phyloP scores from a whole-genome alignment of 2,329 filamentous ascomycete genomes.

The Alternaria hordeiaustralica region DNA sequence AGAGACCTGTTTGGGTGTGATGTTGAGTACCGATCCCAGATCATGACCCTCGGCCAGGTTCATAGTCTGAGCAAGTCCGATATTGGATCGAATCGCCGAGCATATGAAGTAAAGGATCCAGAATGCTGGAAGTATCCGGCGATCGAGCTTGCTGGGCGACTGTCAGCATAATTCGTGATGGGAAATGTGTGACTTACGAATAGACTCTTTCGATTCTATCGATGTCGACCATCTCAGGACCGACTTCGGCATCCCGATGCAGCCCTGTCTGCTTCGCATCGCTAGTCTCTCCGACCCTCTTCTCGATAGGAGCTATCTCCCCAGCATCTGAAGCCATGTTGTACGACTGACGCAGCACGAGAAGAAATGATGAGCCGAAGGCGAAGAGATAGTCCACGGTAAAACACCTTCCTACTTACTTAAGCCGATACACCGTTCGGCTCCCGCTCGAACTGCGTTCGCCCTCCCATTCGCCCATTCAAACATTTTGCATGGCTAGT shows the following conservation, averaged over 20 bases:
- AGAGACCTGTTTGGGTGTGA: constrained; percentile 78
- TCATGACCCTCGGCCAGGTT: constrained; percentile 74
- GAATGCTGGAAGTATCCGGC: constrained; percentile 73
- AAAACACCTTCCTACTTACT: constrained; percentile 4
- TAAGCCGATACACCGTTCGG: constrained; percentile 30
- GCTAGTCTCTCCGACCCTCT: constrained; percentile 23
- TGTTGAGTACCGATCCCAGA: constrained; percentile 71
- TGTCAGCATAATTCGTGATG: constrained; percentile 7
- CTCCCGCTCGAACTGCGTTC: background rate
- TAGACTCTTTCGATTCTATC: constrained; percentile 48
- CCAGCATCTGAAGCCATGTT: constrained; percentile 32
- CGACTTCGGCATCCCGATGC: constrained; percentile 44
- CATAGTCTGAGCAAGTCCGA: constrained; percentile 95
- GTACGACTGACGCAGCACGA: background rate
- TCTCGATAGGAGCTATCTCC: constrained; percentile 19
- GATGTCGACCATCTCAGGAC: constrained; percentile 40
- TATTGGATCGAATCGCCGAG: constrained; percentile 89
- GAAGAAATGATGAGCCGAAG: constrained; percentile 14
- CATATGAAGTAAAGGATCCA: constrained; percentile 92
- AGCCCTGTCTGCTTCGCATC: constrained; percentile 33
- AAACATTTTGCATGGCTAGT: constrained; percentile 22
- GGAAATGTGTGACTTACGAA: constrained; percentile 30
- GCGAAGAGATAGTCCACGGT: background rate
- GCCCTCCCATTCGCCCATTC: constrained; percentile 18
- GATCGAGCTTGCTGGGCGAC: constrained; percentile 60